Evolutionary conservation across 208 protist species (phyloP).

Genomic region (Strigomonas galati): DNA sequence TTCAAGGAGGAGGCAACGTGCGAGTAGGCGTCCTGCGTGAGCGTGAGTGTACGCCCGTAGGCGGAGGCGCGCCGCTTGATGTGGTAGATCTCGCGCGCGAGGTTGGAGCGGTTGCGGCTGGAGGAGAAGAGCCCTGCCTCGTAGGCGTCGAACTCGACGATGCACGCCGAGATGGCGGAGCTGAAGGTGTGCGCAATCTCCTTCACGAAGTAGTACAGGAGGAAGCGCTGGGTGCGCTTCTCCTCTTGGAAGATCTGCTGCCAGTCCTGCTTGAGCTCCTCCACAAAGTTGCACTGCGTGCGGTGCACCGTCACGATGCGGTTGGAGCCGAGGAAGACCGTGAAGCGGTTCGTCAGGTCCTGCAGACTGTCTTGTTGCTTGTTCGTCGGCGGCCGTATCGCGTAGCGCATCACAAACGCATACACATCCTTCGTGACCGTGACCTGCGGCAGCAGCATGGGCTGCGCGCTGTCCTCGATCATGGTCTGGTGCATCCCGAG

Average conservation of each 20-base stretch:
- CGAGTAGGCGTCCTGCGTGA: constrained; percentile 66
- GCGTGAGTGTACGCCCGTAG: constrained; percentile 57
- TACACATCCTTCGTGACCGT: constrained; percentile 45
- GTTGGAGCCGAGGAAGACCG: constrained; percentile 35
- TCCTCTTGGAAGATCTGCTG: constrained; percentile 8
- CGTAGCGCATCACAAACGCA: constrained; percentile 68
- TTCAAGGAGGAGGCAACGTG: constrained; percentile 46
- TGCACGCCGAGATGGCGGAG: constrained; percentile 46
- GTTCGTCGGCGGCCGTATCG: constrained; percentile 32
- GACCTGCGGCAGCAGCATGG: constrained; percentile 73
- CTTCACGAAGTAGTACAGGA: constrained; percentile 68
- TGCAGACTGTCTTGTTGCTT: constrained; percentile 61
- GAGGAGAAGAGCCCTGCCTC: constrained; percentile 65
- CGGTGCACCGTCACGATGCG: constrained; percentile 74
- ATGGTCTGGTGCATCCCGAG: constrained; percentile 52
- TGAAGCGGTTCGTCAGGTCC: constrained; percentile 75
- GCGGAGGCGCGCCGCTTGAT: constrained; percentile 79
- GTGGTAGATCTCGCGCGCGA: constrained; percentile 77
- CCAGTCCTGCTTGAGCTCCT: constrained; percentile 63
- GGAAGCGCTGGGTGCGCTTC: constrained; percentile 17
- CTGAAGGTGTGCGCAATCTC: constrained; percentile 62
- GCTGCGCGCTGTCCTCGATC: constrained; percentile 51
- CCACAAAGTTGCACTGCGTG: constrained; percentile 56
- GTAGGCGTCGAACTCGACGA: constrained; percentile 75
- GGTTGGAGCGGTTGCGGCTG: constrained; percentile 32